Conservation (phyloP, 2,329 filamentous ascomycete genomes). For the Geoglossum cookeanum region DNA sequence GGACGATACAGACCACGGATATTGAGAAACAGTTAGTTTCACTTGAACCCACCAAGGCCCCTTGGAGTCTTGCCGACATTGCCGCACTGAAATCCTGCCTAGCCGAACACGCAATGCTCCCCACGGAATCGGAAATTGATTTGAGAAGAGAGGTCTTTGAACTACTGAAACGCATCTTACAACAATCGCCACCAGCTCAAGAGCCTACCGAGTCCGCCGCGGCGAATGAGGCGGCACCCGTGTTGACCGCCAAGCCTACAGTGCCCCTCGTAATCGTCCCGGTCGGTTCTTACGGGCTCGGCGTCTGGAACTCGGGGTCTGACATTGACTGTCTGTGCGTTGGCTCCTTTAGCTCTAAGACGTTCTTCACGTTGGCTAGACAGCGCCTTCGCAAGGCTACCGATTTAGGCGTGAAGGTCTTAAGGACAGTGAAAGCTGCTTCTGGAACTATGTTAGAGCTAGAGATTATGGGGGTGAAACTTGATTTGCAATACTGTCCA, state of each 20-base stretch:
- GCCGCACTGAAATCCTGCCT: conserved; percentile 23
- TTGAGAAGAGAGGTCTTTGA: conserved; percentile 26
- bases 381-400: conserved; percentile 33
- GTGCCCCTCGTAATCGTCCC: conserved; percentile 33
- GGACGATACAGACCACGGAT: conserved; percentile 8
- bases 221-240: conserved; percentile 5
- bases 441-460: conserved; percentile 47
- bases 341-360: conserved; percentile 38
- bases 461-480: conserved; percentile 34
- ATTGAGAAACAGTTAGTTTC: conserved; percentile 16
- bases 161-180: conserved; percentile 25
- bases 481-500: conserved; percentile 49
- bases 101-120: conserved; percentile 23
- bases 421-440: conserved; percentile 38
- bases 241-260: conserved; percentile 10
- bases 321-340: conserved; percentile 49
- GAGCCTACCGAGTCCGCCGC: conserved; percentile 5
- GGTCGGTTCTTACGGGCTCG: conserved; percentile 47
- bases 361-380: conserved; percentile 40
- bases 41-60: conserved; percentile 16
- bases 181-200: conserved; percentile 14
- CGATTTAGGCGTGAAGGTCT: conserved; percentile 26
- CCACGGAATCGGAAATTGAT: conserved; percentile 25
- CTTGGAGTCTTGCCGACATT: conserved; percentile 9
- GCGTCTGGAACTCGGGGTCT: conserved; percentile 39